A percentile compares a stretch with the other conserved stretches of the same genome.
Conservation (phyloP, 2,329 filamentous ascomycete genomes). For the Sporothrix dimorphospora region DNA sequence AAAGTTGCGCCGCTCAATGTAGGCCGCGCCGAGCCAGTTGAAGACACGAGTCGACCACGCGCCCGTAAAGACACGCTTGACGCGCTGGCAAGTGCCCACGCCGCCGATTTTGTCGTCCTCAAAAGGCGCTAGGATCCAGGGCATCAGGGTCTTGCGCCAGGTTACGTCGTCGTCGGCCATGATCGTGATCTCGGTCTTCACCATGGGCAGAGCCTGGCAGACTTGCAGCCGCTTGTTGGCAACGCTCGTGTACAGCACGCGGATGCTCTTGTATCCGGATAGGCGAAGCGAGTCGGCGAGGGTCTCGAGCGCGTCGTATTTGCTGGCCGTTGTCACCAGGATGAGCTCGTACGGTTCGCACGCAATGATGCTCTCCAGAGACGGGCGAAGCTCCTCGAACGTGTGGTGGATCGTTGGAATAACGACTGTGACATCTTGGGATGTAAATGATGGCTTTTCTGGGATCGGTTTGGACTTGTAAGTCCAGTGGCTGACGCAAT, state of each 20-base stretch:
- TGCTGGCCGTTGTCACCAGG: constrained; percentile 83
- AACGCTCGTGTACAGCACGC: constrained; percentile 76
- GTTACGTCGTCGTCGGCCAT: constrained; percentile 96
- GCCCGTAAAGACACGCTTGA: constrained; percentile 68
- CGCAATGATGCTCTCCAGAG: constrained; percentile 74
- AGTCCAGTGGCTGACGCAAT: constrained; percentile 81
- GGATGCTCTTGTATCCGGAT: constrained; percentile 60
- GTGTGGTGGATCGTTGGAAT: constrained; percentile 89
- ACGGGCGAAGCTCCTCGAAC: constrained; percentile 80
- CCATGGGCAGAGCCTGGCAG: constrained; percentile 84
- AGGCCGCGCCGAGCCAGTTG: constrained; percentile 89
- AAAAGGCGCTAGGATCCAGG: constrained; percentile 92
- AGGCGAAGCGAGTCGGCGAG: constrained; percentile 63
- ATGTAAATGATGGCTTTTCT: constrained; percentile 75
- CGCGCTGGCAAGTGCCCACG: constrained; percentile 87
- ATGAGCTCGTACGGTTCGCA: constrained; percentile 74
- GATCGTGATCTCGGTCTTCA: constrained; percentile 81
- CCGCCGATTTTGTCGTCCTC: constrained; percentile 83
- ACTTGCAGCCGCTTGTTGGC: constrained; percentile 96
- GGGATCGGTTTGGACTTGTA: constrained; percentile 86
- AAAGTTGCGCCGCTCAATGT: constrained; percentile 92
- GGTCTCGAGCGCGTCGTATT: constrained; percentile 67
- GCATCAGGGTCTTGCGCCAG: constrained; percentile 83
- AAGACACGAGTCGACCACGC: constrained; percentile 67
- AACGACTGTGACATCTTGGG: constrained; percentile 88